Evolutionary conservation across 768 basidiomycete genomes (phyloP), one percentile per base, ranked within the genome.

Genomic region (Mycena crocata): DNA sequence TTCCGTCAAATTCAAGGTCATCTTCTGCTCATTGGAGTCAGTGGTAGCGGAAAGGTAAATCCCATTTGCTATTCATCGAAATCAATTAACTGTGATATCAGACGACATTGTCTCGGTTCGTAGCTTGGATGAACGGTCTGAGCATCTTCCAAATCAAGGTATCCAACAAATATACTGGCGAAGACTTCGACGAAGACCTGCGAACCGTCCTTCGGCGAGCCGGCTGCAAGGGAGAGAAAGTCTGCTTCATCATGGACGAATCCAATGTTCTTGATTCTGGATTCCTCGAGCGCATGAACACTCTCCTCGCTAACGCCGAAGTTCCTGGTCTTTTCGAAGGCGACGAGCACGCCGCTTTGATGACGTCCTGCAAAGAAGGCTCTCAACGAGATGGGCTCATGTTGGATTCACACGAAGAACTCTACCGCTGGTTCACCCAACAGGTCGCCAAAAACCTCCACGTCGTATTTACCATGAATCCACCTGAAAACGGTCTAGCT

Each of bases 311-410:
- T 42, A 99, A 99, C 73, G 98, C 98, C n/a, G 98, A 99, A 78
- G 96, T 99, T n/a, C 98, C 98, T 0, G 98, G 98, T 78, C 86
- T 99, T n/a, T 99, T 99, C 76, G 98, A 99, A 79, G 98, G 98
- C n/a, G 98, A 99, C 73, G 98, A 99, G 76, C 92, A 98, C 76
- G 91, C 97, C 23, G 94, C 96, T 55, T 83, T 99, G 62, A 99
- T 99, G 96, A 99, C 98, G 6, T 96, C 98, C 1, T 99, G 98
- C 83, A 98, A 98, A 77, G 98, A 99, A 80, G 98, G 98, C 7
- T 98, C 98, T n/a, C 96, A 98, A 75, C 90, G 98, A 17, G 98
- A 99, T 70, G 98, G 98, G 14, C 83, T 98, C 32, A 99, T 99
- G 95, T 84, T 99, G 12, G 98, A 99, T 80, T 97, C 96, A 35